Base-by-base conservation (phyloP, 352 stramenopile species). In the Phytophthora nicotianae region DNA sequence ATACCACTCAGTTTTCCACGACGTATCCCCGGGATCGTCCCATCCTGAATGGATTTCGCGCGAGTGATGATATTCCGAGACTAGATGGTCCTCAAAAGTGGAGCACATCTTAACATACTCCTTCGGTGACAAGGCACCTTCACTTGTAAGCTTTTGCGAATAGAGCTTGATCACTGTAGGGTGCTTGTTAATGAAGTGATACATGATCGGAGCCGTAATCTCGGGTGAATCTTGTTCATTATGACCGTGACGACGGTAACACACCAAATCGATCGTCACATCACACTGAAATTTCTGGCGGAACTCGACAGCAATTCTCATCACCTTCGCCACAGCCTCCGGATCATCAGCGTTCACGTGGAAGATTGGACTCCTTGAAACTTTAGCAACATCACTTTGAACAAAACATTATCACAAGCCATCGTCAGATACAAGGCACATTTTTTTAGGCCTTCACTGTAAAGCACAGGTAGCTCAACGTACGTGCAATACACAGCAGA, bases 181-280 rank as follows among this genome's bases (percentile, higher is more conserved):
- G 55, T 94, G 81, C 50, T 93, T 83, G 66, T 95, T 91, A 62
- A 97, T 96, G 40, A 90, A 84, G 40, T 94, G 68, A 70, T 97
- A 97, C 90, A 97, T 97, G 37, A 96, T 71, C 0, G 90, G 90
- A 42, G 86, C 79, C 24, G 91, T 97, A 56, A 97, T 90, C 52
- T 91, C 75, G 7, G 91, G 91, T 26, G 86, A 91, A 51, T 97
- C 91, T 75, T 92, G 75, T 76, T 99, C 98, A 69, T 99, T 99
- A 84, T 99, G 98, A 10, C 98, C 98, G 70, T 99, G 95, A 29
- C 97, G 87, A 53, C 98, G 95, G 74, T 99, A 99, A 72, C 98
- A 99, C 19, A 99, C 89, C 63, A 99, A 87, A 84, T 99, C 97
- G 50, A 99, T 90, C 42, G 98, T 98, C 43, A 98, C 96, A 84